Evolutionary conservation across 257 asterid genomes (phyloP), one percentile per base, ranked within the genome.

Genomic region (Primulina huaijiensis): DNA sequence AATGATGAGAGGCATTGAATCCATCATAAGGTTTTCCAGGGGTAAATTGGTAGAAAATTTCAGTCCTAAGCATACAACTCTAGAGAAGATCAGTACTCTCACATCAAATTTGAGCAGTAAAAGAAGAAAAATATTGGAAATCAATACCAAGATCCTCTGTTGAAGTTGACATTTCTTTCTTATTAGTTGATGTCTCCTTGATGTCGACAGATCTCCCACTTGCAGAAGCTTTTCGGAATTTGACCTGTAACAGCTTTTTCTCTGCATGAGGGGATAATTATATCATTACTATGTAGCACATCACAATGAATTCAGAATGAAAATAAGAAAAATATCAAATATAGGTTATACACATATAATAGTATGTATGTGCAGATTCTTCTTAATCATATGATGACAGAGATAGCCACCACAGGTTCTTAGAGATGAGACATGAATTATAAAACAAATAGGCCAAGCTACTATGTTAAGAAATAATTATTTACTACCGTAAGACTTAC

Each of bases 61-160:
- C 78, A 11, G 60, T 3, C 31, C 56, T 14, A 3, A 34, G 3
- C 40, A 38, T 40, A 40, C 35, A 63, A 78, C 38, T 33, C 58
- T 30, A 33, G 1, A 29, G 52, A 71, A 16, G 46, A 71, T 61
- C 38, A 37, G n/a, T 55, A 23, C 23, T 23, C 37, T 78, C 43
- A 60, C 23, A 67, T 62, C 62, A 56, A 50, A 64, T 29, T 46
- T 62, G 59, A 64, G 43, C 55, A 59, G 7, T 62, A 34, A 34
- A 37, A 38, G 40, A 10, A 7, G 30, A 63, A 61, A 27, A 65
- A 16, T 43, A 63, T 66, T 38, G 40, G 43, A 65, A 70, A 31
- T 29, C 46, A 80, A 73, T 85, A 94, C 97, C 93, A 72, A 91
- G 96, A 91, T 89, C 95, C 80, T 87, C 95, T 17, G 99, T 94